A percentile compares a stretch with the other conserved stretches of the same genome.
These are phyloP conservation scores for Erodium texanum DNA, from an alignment of 441 rosid species.

Conservation along the genomic window DNA sequence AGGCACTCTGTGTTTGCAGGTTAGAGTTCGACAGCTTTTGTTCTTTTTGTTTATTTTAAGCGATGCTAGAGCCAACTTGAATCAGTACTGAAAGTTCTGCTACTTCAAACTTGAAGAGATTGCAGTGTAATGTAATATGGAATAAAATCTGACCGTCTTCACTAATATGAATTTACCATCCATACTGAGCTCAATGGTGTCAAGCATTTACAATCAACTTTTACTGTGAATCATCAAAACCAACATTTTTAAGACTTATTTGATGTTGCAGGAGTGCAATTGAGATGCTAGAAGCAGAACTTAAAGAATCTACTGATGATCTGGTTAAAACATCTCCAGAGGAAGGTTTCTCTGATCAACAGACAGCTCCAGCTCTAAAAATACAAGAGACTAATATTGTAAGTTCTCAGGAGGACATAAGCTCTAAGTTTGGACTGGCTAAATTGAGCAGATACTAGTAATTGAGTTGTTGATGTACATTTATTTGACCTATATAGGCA, in stretches of 20 bases:
- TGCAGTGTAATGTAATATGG: background rate
- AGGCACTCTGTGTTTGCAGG: conserved; percentile 90
- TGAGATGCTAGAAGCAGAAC: conserved; percentile 67
- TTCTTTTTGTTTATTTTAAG: background rate
- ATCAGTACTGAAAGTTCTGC: too few species aligned
- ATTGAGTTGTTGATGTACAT: background rate
- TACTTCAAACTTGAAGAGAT: too few species aligned
- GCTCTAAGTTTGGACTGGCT: background rate
- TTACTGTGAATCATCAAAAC: background rate
- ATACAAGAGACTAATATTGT: conserved; percentile 15
- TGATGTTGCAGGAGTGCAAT: conserved; percentile 54
- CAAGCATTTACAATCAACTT: background rate
- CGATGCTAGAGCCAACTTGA: background rate
- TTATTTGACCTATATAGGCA: background rate
- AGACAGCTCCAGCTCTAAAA: conserved; percentile 4
- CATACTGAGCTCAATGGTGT: background rate
- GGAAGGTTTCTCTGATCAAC: conserved; percentile 7
- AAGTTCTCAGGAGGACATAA: conserved; percentile 8
- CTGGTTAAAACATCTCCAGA: background rate
- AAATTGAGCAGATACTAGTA: background rate
- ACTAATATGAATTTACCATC: background rate
- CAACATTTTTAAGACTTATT: conserved; percentile 7
- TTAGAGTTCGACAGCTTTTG: conserved; percentile 17
- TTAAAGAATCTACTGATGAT: conserved; percentile 31
- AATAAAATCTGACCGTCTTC: background rate